These are phyloP conservation scores for Hymenoscyphus infarciens DNA, from an alignment of 2,329 filamentous ascomycete genomes.

Conservation along the genomic window DNA sequence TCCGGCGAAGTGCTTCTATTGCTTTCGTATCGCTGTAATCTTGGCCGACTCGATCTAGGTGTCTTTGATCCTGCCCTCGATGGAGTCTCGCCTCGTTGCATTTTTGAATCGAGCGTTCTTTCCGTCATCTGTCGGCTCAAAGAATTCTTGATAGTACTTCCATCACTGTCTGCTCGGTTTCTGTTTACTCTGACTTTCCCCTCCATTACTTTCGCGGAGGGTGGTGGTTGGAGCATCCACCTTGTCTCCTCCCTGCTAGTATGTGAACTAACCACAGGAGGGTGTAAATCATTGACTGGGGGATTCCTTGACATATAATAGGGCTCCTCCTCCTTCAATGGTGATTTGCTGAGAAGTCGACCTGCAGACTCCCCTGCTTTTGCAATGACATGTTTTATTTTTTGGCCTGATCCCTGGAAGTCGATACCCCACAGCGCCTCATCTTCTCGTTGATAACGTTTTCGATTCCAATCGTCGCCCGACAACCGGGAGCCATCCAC, in stretches of 20 bases:
- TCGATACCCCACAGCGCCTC: conserved; percentile 79
- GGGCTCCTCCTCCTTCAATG: conserved; percentile 36
- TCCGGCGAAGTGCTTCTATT: conserved; percentile 23
- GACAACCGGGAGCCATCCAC: conserved; percentile 43
- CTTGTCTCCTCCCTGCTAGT: conserved; percentile 67
- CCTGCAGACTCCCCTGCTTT: conserved; percentile 52
- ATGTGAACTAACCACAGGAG: conserved; percentile 75
- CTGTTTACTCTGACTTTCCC: conserved; percentile 71
- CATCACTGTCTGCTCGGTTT: conserved; percentile 43
- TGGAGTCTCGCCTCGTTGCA: conserved; percentile 31
- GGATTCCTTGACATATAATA: conserved; percentile 48
- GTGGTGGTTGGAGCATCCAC: conserved; percentile 93
- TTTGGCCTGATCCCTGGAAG: conserved; percentile 45
- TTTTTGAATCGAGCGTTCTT: conserved; percentile 31
- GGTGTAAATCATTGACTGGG: conserved; percentile 81
- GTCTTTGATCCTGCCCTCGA: conserved; percentile 13
- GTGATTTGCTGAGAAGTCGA: conserved; percentile 50
- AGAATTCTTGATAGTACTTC: conserved; percentile 42
- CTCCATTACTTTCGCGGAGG: conserved; percentile 86
- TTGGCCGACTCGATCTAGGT: conserved; percentile 17
- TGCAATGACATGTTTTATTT: conserved; percentile 43
- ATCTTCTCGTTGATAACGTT: conserved; percentile 80
- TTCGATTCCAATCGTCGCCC: conserved; percentile 67
- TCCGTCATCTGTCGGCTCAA: conserved; percentile 32
- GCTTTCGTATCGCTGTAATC: conserved; percentile 20